phyloP scores from a whole-genome alignment of 352 stramenopile genomes.

The Aphanomyces astaci region DNA sequence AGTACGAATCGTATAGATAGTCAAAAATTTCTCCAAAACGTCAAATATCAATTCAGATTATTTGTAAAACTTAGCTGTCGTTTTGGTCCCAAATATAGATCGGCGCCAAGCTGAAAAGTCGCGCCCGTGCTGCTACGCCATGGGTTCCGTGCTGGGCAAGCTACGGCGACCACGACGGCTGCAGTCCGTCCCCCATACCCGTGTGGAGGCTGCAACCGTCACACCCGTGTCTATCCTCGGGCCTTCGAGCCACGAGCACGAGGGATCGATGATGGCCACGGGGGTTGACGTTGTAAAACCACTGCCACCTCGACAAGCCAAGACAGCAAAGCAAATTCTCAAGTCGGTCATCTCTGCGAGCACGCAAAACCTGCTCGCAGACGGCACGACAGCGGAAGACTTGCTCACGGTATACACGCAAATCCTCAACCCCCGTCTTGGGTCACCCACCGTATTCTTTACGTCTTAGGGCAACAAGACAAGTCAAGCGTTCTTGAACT shows the following conservation, averaged over 20 bases:
- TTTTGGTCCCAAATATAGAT: slow-evolving; percentile 1
- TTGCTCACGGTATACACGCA: slow-evolving; percentile 5
- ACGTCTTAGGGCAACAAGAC: slow-evolving; percentile 6
- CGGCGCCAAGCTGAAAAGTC: not conserved
- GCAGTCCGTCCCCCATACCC: not conserved
- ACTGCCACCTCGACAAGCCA: not conserved
- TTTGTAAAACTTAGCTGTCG: not conserved
- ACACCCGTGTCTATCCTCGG: not conserved
- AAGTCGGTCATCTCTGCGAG: slow-evolving; percentile 3
- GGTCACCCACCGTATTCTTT: not conserved
- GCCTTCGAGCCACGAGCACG: not conserved
- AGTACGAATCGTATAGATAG: not conserved
- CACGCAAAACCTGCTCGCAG: not conserved
- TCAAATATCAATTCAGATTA: not conserved
- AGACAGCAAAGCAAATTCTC: not conserved
- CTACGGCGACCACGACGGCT: not conserved
- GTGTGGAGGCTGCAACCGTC: not conserved
- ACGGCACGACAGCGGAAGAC: slow-evolving; percentile 1
- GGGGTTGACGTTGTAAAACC: not conserved
- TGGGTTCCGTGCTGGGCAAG: slow-evolving; percentile 5
- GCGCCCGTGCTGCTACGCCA: not conserved
- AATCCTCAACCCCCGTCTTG: not conserved
- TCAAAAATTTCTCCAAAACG: not conserved
- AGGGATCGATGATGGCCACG: not conserved
- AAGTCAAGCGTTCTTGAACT: slow-evolving; percentile 7